Conservation (phyloP, 2,329 filamentous ascomycete genomes). For the Lachnellula hyalina region DNA sequence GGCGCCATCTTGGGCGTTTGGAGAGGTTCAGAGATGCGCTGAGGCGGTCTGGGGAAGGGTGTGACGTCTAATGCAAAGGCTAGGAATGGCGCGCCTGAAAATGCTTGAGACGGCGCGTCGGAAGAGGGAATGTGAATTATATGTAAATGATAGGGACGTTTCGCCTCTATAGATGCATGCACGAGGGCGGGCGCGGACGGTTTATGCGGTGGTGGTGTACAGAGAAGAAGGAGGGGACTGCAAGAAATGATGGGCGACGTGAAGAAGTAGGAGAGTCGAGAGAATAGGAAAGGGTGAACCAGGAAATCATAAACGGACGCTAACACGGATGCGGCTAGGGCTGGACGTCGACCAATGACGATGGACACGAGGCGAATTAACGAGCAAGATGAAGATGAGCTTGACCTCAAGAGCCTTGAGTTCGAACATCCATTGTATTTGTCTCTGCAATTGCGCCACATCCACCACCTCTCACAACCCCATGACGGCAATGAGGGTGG, state of each 20-base stretch:
- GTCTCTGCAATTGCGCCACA: conserved; percentile 26
- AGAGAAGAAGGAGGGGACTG: background rate
- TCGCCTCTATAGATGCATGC: background rate
- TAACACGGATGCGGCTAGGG: too few relatives aligned
- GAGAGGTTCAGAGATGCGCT: conserved; percentile 1
- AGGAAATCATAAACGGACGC: too few relatives aligned
- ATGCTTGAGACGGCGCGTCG: conserved; percentile 18
- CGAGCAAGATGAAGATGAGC: background rate
- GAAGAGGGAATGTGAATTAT: background rate
- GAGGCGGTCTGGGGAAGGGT: conserved; percentile 5
- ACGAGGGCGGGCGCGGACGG: background rate
- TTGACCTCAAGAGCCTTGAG: background rate
- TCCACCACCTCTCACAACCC: conserved; percentile 23
- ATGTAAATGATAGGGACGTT: background rate
- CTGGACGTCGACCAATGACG: too few relatives aligned
- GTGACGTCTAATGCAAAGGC: conserved; percentile 3
- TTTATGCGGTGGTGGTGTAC: background rate
- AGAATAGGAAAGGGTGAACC: background rate
- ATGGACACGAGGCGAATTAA: background rate
- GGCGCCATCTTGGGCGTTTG: conserved; percentile 49
- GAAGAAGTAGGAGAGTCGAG: background rate
- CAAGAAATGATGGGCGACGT: background rate
- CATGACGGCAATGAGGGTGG: conserved; percentile 57
- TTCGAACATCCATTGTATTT: conserved; percentile 4
- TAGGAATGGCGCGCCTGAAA: conserved; percentile 11